These are phyloP conservation scores for Aspergillus sp. DNA, from an alignment of 2,329 filamentous ascomycete species.

Conservation along the genomic window DNA sequence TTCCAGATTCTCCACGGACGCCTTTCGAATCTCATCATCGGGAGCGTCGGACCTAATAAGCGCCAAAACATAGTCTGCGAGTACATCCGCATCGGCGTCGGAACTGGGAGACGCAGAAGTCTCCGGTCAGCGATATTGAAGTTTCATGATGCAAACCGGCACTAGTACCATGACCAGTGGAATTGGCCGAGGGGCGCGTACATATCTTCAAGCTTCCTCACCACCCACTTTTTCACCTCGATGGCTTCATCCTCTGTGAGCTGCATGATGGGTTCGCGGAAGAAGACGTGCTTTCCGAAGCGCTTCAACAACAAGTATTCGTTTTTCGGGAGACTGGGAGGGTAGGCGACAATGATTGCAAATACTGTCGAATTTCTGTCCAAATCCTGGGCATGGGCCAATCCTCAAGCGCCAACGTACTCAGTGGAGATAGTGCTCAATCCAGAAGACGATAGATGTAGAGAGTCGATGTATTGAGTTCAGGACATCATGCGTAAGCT, in stretches of 20 bases:
- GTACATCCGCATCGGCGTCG: conserved; percentile 61
- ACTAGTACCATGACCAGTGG: background rate
- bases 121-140: background rate
- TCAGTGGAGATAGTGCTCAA: background rate
- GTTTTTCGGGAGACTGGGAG: background rate
- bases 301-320: background rate
- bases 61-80: conserved; percentile 62
- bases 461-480: background rate
- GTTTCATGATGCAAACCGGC: background rate
- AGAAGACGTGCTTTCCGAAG: background rate
- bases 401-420: background rate
- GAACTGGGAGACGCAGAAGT: conserved; percentile 40
- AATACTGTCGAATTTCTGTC: background rate
- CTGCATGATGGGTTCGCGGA: conserved; percentile 43
- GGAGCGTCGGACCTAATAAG: conserved; percentile 57
- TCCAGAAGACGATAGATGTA: background rate
- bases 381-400: background rate
- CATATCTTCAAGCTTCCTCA: conserved; percentile 59
- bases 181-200: conserved; percentile 25
- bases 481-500: background rate
- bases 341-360: background rate
- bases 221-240: conserved; percentile 58
- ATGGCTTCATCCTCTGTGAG: conserved; percentile 53
- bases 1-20: conserved; percentile 54
- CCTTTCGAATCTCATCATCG: conserved; percentile 53